Conservation (phyloP, 2,329 filamentous ascomycete genomes). For the Penicillium freii region DNA sequence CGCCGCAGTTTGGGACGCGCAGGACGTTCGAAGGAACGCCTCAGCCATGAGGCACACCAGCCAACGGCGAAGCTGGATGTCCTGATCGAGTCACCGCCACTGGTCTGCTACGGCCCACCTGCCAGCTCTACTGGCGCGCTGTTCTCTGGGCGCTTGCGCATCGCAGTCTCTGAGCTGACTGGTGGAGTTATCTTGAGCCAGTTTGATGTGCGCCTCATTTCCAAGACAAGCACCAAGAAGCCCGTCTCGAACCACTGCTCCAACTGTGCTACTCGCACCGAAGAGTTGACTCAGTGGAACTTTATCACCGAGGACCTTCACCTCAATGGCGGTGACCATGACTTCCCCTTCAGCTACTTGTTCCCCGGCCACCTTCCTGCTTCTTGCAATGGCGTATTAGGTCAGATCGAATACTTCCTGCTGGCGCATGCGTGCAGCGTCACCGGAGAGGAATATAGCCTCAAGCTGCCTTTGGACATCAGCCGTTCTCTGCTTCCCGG, state of each 20-base stretch:
- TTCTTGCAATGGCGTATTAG: constrained; percentile 70
- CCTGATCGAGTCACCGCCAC: constrained; percentile 78
- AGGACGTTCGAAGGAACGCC: constrained; percentile 40
- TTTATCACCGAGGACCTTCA: constrained; percentile 60
- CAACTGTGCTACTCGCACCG: constrained; percentile 70
- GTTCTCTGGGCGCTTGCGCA: constrained; percentile 76
- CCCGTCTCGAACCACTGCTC: constrained; percentile 76
- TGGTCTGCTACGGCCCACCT: constrained; percentile 76
- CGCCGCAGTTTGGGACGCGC: constrained; percentile 37
- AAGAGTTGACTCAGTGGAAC: constrained; percentile 74
- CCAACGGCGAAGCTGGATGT: constrained; percentile 56
- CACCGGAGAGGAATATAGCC: constrained; percentile 61
- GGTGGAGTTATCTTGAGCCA: constrained; percentile 63
- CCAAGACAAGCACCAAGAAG: constrained; percentile 73
- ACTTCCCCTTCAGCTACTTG: constrained; percentile 85
- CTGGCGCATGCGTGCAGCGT: constrained; percentile 63
- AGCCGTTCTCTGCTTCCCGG: constrained; percentile 77
- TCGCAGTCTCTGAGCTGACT: constrained; percentile 66
- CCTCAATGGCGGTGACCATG: constrained; percentile 59
- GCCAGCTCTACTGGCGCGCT: constrained; percentile 77
- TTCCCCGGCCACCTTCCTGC: constrained; percentile 84
- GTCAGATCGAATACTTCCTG: constrained; percentile 76
- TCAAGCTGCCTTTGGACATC: constrained; percentile 68
- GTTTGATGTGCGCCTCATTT: constrained; percentile 69
- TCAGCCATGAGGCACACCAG: constrained; percentile 29